Base-by-base conservation (phyloP, 768 basidiomycete species). In the Pulveroboletus frians region DNA sequence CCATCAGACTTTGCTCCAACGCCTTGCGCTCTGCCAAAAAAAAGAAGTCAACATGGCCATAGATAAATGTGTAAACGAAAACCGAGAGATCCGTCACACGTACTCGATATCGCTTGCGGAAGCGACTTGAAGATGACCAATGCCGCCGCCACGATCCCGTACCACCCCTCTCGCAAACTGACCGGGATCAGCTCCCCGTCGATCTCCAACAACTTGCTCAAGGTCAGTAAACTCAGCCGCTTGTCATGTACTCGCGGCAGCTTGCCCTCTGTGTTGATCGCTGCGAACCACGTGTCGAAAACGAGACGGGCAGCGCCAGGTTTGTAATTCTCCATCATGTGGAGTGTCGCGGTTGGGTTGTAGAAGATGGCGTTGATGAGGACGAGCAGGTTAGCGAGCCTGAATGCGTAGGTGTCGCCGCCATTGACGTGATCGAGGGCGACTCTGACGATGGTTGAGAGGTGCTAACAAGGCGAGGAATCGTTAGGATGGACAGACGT, bases 181-280 rank as follows among this genome's bases (percentile, higher is more conserved):
- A 75, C 74, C 3, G 86, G 88, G 31, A 89, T 74, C 41, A 61
- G 63, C 9, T 65, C 63, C 2, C 78, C 76, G 11, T 81, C 73
- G 67, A 90, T 70, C 68, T 92, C 88, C 61, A 95, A 71, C 50
- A 93, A 69, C 39, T 83, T 81, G 53, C 84, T 88, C 49, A 94
- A 65, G 9, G 91, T 81, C 49, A 88, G 64, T 48, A 93, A 80
- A 56, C 79, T 81, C 49, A 94, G 71, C 68, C 86, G 91, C 77
- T 92, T 92, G 70, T 94, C 91, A 62, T 95, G 91, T 38, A 95
- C 90, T 17, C 91, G 80, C 11, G 89, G 88, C 31, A 92, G 76
- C 41, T 74, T 76, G 21, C 65, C 72, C 14, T 76, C 71, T 32
- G 55, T 61, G 49, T 81, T 82, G 67, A 92, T 86, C 10, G 81